Evolutionary conservation across 805 yeast species (phyloP).

Genomic region (Kuraishia floccosa): DNA sequence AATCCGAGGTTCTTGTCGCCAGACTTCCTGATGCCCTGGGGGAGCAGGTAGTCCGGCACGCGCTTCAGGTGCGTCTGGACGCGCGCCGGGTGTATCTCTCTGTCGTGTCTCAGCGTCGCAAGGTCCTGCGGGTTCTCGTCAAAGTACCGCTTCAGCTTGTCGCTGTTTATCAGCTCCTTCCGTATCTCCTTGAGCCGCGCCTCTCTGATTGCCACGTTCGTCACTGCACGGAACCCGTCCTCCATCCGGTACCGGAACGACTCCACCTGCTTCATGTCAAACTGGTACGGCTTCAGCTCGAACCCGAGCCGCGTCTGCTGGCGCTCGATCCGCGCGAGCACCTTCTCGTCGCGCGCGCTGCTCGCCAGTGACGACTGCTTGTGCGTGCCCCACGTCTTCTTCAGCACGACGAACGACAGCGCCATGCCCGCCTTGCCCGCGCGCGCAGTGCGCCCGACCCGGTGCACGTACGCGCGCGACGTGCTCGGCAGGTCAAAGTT

Average conservation of each 20-base stretch:
- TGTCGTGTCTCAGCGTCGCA: slow-evolving; percentile 82
- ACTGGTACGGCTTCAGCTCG: slow-evolving; percentile 77
- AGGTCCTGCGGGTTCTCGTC: slow-evolving; percentile 97
- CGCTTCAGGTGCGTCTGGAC: slow-evolving; percentile 79
- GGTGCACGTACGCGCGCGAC: slow-evolving; percentile 81
- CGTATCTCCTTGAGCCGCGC: slow-evolving; percentile 87
- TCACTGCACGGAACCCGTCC: slow-evolving; percentile 93
- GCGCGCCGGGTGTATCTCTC: slow-evolving; percentile 73
- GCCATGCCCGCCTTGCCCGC: slow-evolving; percentile 96
- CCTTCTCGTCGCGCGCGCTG: slow-evolving; percentile 79
- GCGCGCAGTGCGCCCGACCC: slow-evolving; percentile 96
- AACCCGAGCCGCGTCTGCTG: slow-evolving; percentile 68
- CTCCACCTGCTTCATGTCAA: slow-evolving; percentile 86
- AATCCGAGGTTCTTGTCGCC: slow-evolving; percentile 50
- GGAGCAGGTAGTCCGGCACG: slow-evolving; percentile 86
- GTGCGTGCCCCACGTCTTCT: slow-evolving; percentile 80
- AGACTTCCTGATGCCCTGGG: slow-evolving; percentile 56
- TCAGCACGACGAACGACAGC: slow-evolving; percentile 80
- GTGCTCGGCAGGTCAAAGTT: slow-evolving; percentile 91
- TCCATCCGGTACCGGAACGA: slow-evolving; percentile 95
- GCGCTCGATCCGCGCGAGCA: slow-evolving; percentile 61
- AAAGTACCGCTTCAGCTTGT: slow-evolving; percentile 84
- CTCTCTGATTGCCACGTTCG: slow-evolving; percentile 80
- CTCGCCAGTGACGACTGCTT: slow-evolving; percentile 61
- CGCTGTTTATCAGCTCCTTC: slow-evolving; percentile 78